phyloP scores from a whole-genome alignment of 768 basidiomycete genomes.

The Tricholoma saponaceum region DNA sequence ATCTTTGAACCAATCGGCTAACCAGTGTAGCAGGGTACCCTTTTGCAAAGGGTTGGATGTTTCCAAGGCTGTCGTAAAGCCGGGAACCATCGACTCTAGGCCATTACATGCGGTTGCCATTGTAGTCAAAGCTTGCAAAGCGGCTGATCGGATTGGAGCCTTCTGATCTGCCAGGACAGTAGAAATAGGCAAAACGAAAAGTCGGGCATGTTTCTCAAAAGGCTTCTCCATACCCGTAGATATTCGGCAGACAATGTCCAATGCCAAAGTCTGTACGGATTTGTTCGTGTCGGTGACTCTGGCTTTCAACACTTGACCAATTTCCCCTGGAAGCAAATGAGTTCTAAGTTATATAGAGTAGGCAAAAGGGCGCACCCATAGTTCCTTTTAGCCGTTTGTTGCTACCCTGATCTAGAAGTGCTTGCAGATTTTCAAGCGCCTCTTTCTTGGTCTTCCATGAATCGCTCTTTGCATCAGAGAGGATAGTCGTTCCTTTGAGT shows the following conservation, averaged over 20 bases:
- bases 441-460: constrained; percentile 98
- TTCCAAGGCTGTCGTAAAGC: constrained; percentile 79
- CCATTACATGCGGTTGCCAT: constrained; percentile 84
- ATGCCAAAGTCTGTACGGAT: constrained; percentile 83
- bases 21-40: constrained; percentile 73
- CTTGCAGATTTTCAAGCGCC: constrained; percentile 80
- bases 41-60: constrained; percentile 85
- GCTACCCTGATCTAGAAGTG: constrained; percentile 80
- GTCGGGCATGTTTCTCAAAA: constrained; percentile 84
- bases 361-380: constrained; percentile 59
- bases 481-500: constrained; percentile 76
- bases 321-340: constrained; percentile 61
- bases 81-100: constrained; percentile 75
- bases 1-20: constrained; percentile 74
- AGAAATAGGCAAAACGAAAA: constrained; percentile 73
- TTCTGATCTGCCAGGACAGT: constrained; percentile 93
- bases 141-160: constrained; percentile 76
- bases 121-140: constrained; percentile 70
- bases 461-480: constrained; percentile 84
- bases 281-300: constrained; percentile 93
- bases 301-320: constrained; percentile 82
- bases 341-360: constrained; percentile 5
- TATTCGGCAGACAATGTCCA: constrained; percentile 87
- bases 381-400: constrained; percentile 90
- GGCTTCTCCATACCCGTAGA: constrained; percentile 94